Conservation (phyloP, 768 basidiomycete genomes). For the Suillus occidentalis region DNA sequence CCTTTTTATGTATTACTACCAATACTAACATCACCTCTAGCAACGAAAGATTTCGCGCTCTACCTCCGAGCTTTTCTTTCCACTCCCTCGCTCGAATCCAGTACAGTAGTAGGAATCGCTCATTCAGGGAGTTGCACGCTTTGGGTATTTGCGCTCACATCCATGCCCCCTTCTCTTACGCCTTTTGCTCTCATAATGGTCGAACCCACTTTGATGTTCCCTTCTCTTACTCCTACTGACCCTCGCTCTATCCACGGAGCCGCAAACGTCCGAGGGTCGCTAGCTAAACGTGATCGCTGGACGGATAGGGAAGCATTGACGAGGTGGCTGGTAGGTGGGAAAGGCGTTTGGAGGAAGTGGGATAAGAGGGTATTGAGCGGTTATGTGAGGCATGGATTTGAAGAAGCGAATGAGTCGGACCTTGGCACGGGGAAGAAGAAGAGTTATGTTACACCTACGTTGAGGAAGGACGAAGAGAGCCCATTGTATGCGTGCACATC, state of each 20-base stretch:
- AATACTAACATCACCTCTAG: constrained; percentile 11
- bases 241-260: constrained; percentile 29
- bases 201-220: constrained; percentile 35
- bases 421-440: neutral
- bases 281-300: constrained; percentile 29
- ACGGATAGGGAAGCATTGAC: constrained; percentile 19
- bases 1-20: neutral
- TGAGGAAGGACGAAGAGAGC: constrained; percentile 33
- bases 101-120: constrained; percentile 24
- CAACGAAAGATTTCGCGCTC: constrained; percentile 21
- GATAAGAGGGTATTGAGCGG: neutral
- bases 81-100: constrained; percentile 22
- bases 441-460: constrained; percentile 18
- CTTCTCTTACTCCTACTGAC: constrained; percentile 25
- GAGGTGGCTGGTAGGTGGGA: constrained; percentile 17
- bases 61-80: constrained; percentile 28
- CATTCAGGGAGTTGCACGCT: constrained; percentile 31
- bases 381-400: neutral
- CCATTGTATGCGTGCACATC: constrained; percentile 22
- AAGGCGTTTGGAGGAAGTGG: constrained; percentile 3
- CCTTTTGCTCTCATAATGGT: constrained; percentile 23
- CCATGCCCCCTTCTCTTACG: neutral
- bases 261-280: constrained; percentile 30
- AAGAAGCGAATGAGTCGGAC: neutral
- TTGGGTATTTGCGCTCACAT: constrained; percentile 9